A percentile compares a stretch with the other conserved stretches of the same genome.
Evolutionary conservation across 371 early-diverging fungal species (phyloP).

Genomic region (Rhizopus stolonifer): DNA sequence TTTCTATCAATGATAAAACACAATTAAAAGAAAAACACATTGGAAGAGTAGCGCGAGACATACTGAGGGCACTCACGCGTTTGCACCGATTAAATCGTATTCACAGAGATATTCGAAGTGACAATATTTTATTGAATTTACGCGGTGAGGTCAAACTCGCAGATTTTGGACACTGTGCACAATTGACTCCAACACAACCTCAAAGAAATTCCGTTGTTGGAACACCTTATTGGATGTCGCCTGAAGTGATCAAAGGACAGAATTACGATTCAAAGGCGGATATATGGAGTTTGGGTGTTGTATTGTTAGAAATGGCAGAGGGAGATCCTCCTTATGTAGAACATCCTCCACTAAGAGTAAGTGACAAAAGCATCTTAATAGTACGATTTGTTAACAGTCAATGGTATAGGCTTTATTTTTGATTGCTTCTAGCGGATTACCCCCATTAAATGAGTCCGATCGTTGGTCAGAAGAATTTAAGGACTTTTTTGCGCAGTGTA

Average conservation of each 20-base stretch:
- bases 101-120: conserved; percentile 93
- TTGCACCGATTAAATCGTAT: conserved; percentile 89
- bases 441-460: conserved; percentile 52
- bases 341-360: conserved; percentile 62
- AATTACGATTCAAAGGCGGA: conserved; percentile 83
- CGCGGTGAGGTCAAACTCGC: conserved; percentile 77
- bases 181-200: conserved; percentile 56
- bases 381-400: neutral
- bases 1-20: conserved; percentile 54
- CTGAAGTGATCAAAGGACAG: conserved; percentile 84
- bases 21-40: conserved; percentile 62
- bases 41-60: conserved; percentile 72
- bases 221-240: conserved; percentile 97
- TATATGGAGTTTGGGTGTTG: conserved; percentile 86
- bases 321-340: conserved; percentile 76
- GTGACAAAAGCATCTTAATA: too few species aligned
- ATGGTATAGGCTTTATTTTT: conserved; percentile 57
- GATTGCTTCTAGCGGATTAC: conserved; percentile 64
- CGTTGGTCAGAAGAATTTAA: conserved; percentile 53
- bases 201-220: conserved; percentile 74
- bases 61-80: conserved; percentile 84
- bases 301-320: conserved; percentile 83
- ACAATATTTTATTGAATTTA: conserved; percentile 72
- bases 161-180: conserved; percentile 75
- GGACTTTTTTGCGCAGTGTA: conserved; percentile 54